Evolutionary conservation across 495 filamentous ascomycete genomes (phyloP).

Genomic region (Hypoxylon rickii): DNA sequence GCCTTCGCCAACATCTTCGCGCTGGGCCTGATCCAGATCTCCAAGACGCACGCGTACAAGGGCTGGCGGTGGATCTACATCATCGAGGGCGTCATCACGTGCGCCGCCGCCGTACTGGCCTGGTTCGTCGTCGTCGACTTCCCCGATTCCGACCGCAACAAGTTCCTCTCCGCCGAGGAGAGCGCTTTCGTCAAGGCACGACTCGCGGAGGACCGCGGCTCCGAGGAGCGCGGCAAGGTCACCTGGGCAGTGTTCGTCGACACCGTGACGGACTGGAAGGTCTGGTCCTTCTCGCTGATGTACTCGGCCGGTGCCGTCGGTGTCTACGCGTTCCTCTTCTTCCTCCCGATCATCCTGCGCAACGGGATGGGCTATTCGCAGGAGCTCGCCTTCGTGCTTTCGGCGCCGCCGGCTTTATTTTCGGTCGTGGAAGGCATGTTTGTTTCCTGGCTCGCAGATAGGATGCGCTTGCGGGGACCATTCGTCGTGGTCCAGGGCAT

Average conservation of each 20-base stretch:
- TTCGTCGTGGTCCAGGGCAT: constrained; percentile 58
- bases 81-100: constrained; percentile 47
- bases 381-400: constrained; percentile 52
- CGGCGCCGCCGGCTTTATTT: constrained; percentile 76
- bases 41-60: constrained; percentile 54
- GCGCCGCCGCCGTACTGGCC: constrained; percentile 39
- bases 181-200: constrained; percentile 56
- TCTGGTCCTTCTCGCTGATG: constrained; percentile 51
- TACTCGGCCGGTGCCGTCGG: constrained; percentile 52
- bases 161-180: constrained; percentile 55
- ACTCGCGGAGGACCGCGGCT: constrained; percentile 59
- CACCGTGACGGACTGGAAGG: constrained; percentile 45
- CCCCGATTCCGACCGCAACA: constrained; percentile 53
- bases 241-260: constrained; percentile 38
- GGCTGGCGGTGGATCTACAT: constrained; percentile 73
- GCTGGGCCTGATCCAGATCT: constrained; percentile 62
- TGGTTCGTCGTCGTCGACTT: constrained; percentile 62
- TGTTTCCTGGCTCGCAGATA: constrained; percentile 58
- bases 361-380: constrained; percentile 53
- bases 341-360: constrained; percentile 56
- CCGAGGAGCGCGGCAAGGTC: constrained; percentile 46
- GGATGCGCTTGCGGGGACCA: constrained; percentile 56
- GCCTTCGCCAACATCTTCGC: constrained; percentile 66
- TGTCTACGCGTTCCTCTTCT: constrained; percentile 56
- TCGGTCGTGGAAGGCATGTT: constrained; percentile 53